These are phyloP conservation scores for maize (Zea mays) DNA, from an alignment of 176 grass and related monocot genomes.

Conservation along the genomic window DNA sequence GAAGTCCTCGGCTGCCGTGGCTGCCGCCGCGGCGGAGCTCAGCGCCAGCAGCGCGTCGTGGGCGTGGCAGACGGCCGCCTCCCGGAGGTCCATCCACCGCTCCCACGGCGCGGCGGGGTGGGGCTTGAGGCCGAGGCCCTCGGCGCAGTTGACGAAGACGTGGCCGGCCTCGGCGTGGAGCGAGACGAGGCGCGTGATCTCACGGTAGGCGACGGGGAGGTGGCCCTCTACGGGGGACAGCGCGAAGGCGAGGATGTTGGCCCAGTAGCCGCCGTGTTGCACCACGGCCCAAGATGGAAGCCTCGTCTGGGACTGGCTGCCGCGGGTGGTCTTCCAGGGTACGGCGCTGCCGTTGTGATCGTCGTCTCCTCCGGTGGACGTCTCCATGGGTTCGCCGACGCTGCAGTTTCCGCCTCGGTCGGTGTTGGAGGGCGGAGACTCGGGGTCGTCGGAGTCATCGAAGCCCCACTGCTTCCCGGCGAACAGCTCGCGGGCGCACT, in stretches of 20 bases:
- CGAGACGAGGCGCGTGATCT: slow-evolving; percentile 44
- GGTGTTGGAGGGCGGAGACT: not conserved
- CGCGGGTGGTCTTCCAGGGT: not conserved
- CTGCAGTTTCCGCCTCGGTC: not conserved
- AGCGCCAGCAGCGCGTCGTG: slow-evolving; percentile 35
- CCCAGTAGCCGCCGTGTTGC: not conserved
- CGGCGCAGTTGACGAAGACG: slow-evolving; percentile 31
- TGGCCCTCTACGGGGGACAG: not conserved
- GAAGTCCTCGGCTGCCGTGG: slow-evolving; percentile 31
- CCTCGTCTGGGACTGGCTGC: not conserved
- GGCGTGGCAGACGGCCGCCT: slow-evolving; percentile 16
- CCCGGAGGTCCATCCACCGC: slow-evolving; percentile 14
- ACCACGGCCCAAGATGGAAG: not conserved
- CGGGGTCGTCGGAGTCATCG: slow-evolving; percentile 1
- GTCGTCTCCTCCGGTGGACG: not conserved
- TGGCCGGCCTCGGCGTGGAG: slow-evolving; percentile 39
- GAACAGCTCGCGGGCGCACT: slow-evolving; percentile 30
- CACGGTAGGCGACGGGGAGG: slow-evolving; percentile 25
- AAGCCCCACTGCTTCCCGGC: slow-evolving; percentile 31
- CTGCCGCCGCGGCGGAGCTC: slow-evolving; percentile 26
- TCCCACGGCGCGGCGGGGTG: not conserved
- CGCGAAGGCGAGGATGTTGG: slow-evolving; percentile 30
- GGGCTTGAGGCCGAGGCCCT: not conserved
- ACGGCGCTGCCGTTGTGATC: not conserved
- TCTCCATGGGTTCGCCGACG: not conserved